These are phyloP conservation scores for Chaetoscypha palmicola DNA, from an alignment of 2,329 filamentous ascomycete genomes.

Conservation along the genomic window DNA sequence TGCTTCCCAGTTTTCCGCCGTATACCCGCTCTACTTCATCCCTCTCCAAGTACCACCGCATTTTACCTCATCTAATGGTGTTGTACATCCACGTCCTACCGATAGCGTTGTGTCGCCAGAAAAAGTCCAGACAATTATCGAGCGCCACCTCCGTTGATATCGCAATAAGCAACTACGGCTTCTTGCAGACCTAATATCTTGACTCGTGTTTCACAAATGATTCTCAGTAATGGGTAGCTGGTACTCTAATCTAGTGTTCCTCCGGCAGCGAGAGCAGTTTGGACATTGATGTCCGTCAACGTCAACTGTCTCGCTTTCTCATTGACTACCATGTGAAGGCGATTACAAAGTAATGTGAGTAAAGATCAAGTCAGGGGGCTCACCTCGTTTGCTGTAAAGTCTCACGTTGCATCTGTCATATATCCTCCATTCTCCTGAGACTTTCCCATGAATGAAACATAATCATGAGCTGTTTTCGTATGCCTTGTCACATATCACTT, in stretches of 20 bases:
- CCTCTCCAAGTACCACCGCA: not conserved
- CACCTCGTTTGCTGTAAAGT: not conserved
- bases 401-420: conserved; percentile 9
- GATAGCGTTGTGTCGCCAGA: conserved; percentile 3
- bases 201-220: conserved; percentile 4
- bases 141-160: conserved; percentile 2
- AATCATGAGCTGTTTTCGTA: not conserved
- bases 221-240: not conserved
- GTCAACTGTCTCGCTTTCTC: not conserved
- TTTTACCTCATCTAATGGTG: conserved; percentile 1
- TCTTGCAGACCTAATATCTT: conserved; percentile 4
- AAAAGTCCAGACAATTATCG: not conserved
- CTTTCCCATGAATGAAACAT: not conserved
- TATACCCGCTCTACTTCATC: not conserved
- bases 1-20: not conserved
- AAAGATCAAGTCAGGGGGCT: not conserved
- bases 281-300: not conserved
- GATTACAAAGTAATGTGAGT: not conserved
- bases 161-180: conserved; percentile 1
- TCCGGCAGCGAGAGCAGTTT: no score
- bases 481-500: not conserved
- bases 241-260: not conserved
- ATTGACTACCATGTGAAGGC: conserved; percentile 10
- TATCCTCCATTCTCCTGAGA: not conserved
- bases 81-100: not conserved